phyloP scores from a whole-genome alignment of 768 basidiomycete genomes.

The Rhizopogon rudus region DNA sequence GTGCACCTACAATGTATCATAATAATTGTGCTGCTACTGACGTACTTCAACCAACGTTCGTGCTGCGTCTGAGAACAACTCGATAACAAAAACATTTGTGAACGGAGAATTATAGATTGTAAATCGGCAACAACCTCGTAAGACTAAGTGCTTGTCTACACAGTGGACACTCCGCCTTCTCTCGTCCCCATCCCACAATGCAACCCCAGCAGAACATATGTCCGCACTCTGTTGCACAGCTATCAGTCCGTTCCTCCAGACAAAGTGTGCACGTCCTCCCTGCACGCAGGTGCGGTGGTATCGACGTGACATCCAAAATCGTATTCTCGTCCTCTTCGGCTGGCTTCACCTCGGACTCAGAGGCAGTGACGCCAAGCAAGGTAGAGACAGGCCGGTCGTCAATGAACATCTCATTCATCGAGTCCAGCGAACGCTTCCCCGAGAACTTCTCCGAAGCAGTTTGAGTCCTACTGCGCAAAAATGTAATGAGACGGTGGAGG shows the following conservation, averaged over 20 bases:
- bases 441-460: constrained; percentile 23
- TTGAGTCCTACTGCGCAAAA: constrained; percentile 32
- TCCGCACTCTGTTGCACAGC: constrained; percentile 82
- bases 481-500: constrained; percentile 51
- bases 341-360: constrained; percentile 48
- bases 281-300: constrained; percentile 48
- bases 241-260: constrained; percentile 78
- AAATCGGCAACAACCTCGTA: constrained; percentile 69
- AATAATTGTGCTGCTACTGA: constrained; percentile 3
- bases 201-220: constrained; percentile 91
- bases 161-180: constrained; percentile 87
- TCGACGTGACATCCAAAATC: constrained; percentile 50
- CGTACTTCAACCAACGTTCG: neutral
- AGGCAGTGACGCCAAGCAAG: constrained; percentile 45
- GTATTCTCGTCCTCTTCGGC: constrained; percentile 73
- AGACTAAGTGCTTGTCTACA: constrained; percentile 76
- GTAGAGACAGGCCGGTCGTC: constrained; percentile 59
- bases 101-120: constrained; percentile 59
- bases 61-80: neutral
- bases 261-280: constrained; percentile 78
- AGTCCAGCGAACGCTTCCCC: constrained; percentile 28
- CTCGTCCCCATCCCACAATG: constrained; percentile 83
- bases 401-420: constrained; percentile 38
- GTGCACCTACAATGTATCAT: constrained; percentile 17
- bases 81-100: neutral